These are phyloP conservation scores for Porogramme epimiltina DNA, from an alignment of 1,284 basidiomycete species.

Conservation along the genomic window DNA sequence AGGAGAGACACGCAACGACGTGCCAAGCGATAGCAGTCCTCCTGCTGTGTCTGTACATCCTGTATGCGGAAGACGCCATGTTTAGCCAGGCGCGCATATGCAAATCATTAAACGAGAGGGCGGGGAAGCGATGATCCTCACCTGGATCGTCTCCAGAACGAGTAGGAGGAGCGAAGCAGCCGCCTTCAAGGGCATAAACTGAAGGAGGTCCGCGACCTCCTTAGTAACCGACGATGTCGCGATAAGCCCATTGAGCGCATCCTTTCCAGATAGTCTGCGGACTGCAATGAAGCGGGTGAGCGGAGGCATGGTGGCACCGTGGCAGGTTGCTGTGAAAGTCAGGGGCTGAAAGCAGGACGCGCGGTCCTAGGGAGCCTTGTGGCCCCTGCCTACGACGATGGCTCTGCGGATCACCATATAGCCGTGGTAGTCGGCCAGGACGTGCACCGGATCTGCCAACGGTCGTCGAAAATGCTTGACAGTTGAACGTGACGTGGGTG, in stretches of 20 bases:
- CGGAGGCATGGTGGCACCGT: constrained; percentile 3
- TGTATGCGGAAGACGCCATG: constrained; percentile 2
- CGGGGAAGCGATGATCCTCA: constrained; percentile 24
- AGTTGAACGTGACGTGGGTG: too few species aligned
- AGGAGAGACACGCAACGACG: constrained; percentile 46
- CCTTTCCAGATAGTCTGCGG: constrained; percentile 3
- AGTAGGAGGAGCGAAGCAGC: constrained; percentile 43
- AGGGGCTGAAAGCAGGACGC: too few species aligned
- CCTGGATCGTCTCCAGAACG: constrained; percentile 51
- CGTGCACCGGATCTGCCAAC: neutral
- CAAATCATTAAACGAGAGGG: neutral
- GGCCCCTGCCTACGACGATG: too few species aligned
- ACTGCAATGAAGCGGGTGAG: constrained; percentile 7
- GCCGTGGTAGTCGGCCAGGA: too few species aligned
- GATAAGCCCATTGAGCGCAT: constrained; percentile 21
- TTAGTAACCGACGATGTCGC: constrained; percentile 22
- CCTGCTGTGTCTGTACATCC: constrained; percentile 38
- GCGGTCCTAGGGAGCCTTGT: too few species aligned
- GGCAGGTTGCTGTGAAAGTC: too few species aligned
- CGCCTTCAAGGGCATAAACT: constrained; percentile 46
- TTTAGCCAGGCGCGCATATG: too few species aligned
- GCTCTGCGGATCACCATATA: too few species aligned
- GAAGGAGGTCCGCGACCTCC: constrained; percentile 31
- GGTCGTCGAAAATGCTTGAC: neutral
- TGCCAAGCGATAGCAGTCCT: constrained; percentile 45